phyloP scores from a whole-genome alignment of 106 monocot genomes.

The Agapanthus africanus region DNA sequence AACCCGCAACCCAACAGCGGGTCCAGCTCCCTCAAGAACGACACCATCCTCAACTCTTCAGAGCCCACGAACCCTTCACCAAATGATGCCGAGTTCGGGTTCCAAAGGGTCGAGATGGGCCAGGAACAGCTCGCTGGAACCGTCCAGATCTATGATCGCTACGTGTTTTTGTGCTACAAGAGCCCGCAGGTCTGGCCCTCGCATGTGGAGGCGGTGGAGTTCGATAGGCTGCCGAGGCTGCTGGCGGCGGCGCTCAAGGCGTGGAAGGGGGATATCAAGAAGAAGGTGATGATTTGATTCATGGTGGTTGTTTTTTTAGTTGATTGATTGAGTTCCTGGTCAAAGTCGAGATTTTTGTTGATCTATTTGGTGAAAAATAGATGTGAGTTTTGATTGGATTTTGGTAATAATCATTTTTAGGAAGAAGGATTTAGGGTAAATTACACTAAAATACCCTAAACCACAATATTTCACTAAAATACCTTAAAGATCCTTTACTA shows the following conservation, averaged over 20 bases:
- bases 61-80: background rate
- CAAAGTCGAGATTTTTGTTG: too few species aligned
- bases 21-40: constrained; percentile 15
- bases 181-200: constrained; percentile 50
- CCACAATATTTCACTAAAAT: too few species aligned
- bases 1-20: constrained; percentile 11
- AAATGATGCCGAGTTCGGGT: constrained; percentile 35
- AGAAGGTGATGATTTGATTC: too few species aligned
- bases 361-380: too few species aligned
- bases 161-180: constrained; percentile 71
- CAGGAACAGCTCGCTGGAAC: constrained; percentile 38
- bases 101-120: constrained; percentile 20
- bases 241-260: constrained; percentile 39
- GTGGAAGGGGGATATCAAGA: constrained; percentile 41
- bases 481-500: too few species aligned
- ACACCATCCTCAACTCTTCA: background rate
- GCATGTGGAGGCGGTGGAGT: constrained; percentile 52
- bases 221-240: constrained; percentile 49
- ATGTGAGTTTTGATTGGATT: too few species aligned
- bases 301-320: too few species aligned
- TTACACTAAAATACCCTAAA: too few species aligned
- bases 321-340: too few species aligned
- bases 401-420: too few species aligned
- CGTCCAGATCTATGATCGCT: constrained; percentile 41
- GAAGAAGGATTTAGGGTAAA: too few species aligned